Percentiles rank a stretch among this genome's conserved stretches.
These are phyloP conservation scores for Penicillium sp. DNA, from an alignment of 2,329 filamentous ascomycete genomes.

Conservation along the genomic window DNA sequence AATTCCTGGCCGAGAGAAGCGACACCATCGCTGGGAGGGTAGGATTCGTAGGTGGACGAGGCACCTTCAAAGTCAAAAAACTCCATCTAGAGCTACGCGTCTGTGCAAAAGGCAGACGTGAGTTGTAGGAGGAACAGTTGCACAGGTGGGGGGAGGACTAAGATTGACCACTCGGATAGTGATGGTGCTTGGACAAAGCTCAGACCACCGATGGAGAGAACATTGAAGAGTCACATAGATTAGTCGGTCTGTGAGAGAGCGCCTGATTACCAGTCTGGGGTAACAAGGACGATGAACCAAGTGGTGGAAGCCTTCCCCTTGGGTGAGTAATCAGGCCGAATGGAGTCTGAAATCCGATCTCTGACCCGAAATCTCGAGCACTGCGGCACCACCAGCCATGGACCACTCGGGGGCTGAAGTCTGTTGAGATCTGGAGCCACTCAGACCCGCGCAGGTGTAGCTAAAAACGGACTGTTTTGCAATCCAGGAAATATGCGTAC, in stretches of 20 bases:
- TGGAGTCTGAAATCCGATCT: conserved; percentile 14
- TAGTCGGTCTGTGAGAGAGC: conserved; percentile 15
- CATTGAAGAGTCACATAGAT: conserved; percentile 4
- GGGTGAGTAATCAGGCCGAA: conserved; percentile 19
- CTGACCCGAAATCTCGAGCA: background rate
- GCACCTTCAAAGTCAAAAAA: conserved; percentile 46
- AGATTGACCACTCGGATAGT: background rate
- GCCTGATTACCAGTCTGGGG: conserved; percentile 22
- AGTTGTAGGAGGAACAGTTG: background rate
- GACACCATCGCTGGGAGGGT: conserved; percentile 34
- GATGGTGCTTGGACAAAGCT: conserved; percentile 1
- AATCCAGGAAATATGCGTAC: background rate
- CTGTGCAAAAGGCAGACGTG: background rate
- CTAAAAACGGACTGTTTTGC: no score
- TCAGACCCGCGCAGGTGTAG: background rate
- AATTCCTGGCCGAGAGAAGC: conserved; percentile 35
- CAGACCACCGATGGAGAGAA: conserved; percentile 4
- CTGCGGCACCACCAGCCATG: conserved; percentile 3
- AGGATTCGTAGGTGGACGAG: conserved; percentile 30
- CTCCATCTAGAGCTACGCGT: conserved; percentile 28
- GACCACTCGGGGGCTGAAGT: conserved; percentile 8
- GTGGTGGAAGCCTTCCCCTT: background rate
- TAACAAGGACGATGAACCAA: conserved; percentile 6
- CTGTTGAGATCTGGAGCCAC: conserved; percentile 6
- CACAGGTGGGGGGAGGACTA: background rate